Percentiles rank a stretch among this genome's conserved stretches.
phyloP scores from a whole-genome alignment of 2,329 filamentous ascomycete species.

The Aspergillus brunneoviolaceus region DNA sequence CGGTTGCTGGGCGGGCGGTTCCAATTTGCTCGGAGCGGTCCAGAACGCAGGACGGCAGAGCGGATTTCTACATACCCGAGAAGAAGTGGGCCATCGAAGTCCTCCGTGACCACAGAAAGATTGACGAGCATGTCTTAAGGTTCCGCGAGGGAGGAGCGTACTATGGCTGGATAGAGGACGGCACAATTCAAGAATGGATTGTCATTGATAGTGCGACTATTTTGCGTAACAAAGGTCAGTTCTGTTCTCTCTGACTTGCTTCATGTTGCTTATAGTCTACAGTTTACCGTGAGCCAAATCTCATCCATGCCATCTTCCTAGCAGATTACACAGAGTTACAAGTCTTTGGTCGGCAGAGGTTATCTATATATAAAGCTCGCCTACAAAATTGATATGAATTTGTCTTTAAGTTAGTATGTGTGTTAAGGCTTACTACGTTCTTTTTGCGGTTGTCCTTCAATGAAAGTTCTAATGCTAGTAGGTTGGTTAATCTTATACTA shows the following conservation, averaged over 20 bases:
- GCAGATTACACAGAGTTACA: too few relatives aligned
- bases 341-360: too few relatives aligned
- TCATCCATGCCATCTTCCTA: too few relatives aligned
- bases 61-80: slow-evolving; percentile 6
- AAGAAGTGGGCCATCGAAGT: slow-evolving; percentile 8
- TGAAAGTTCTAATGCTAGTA: too few relatives aligned
- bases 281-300: too few relatives aligned
- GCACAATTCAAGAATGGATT: slow-evolving; percentile 7
- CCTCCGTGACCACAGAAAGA: slow-evolving; percentile 1
- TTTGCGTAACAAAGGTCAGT: slow-evolving; percentile 3
- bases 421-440: too few relatives aligned
- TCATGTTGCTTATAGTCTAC: too few relatives aligned
- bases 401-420: too few relatives aligned
- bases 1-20: slow-evolving; percentile 5
- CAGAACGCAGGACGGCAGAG: slow-evolving; percentile 2
- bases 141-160: slow-evolving; percentile 6
- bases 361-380: too few relatives aligned
- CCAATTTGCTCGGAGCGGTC: slow-evolving; percentile 6
- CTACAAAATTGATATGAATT: too few relatives aligned
- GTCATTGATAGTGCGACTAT: slow-evolving; percentile 9
- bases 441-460: too few relatives aligned
- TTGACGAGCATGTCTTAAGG: slow-evolving; percentile 6
- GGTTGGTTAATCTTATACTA: too few relatives aligned
- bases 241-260: not conserved
- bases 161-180: slow-evolving; percentile 3